Evolutionary conservation across 257 asterid species (phyloP).

Genomic region (Phtheirospermum japonicum): DNA sequence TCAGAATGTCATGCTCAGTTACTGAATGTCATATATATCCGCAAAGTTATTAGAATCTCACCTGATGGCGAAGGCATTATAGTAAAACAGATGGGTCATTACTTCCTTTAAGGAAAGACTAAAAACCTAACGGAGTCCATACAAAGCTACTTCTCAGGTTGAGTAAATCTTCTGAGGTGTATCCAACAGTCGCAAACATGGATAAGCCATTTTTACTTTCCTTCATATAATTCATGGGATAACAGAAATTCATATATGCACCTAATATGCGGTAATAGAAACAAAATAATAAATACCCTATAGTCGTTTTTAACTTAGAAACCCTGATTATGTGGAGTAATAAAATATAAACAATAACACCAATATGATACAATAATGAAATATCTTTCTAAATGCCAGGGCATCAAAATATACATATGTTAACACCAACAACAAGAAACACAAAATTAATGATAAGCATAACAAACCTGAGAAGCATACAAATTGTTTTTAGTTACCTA

Average conservation of each 20-base stretch:
- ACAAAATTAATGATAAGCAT: constrained; percentile 6
- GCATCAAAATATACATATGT: constrained; percentile 6
- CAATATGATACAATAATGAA: too few relatives aligned
- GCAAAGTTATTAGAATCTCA: too few relatives aligned
- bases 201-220: too few relatives aligned
- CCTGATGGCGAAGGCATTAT: too few relatives aligned
- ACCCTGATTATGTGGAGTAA: neutral
- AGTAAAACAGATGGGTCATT: too few relatives aligned
- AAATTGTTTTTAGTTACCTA: constrained; percentile 3
- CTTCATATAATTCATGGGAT: too few relatives aligned
- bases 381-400: constrained; percentile 5
- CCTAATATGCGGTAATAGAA: too few relatives aligned
- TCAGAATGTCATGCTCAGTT: too few relatives aligned
- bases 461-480: constrained; percentile 70
- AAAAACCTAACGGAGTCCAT: constrained; percentile 78
- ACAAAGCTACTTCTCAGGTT: constrained; percentile 56
- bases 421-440: constrained; percentile 1
- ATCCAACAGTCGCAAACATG: constrained; percentile 60
- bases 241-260: too few relatives aligned
- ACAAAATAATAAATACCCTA: neutral
- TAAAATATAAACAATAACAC: constrained; percentile 5
- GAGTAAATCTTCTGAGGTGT: constrained; percentile 67
- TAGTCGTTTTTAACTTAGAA: constrained; percentile 1
- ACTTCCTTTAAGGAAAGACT: constrained; percentile 77
- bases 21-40: too few relatives aligned